A percentile compares a stretch with the other conserved stretches of the same genome.
phyloP scores from a whole-genome alignment of 2,329 filamentous ascomycete genomes.

The Fusarium udum region DNA sequence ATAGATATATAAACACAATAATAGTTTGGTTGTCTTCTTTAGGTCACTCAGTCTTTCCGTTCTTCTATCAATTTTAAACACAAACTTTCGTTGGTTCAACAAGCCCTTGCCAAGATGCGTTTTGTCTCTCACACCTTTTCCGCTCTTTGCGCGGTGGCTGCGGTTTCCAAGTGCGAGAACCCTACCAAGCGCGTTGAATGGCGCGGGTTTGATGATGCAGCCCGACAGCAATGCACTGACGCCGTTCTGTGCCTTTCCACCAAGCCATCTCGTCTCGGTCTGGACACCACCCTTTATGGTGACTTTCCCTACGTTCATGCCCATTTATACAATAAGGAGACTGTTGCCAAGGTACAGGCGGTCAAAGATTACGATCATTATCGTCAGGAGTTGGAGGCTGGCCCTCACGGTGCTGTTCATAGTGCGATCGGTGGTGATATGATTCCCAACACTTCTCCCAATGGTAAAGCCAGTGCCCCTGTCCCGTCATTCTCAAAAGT shows the following conservation, averaged over 20 bases:
- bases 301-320: background rate
- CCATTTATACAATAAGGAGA: background rate
- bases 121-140: background rate
- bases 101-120: background rate
- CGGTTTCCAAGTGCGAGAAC: background rate
- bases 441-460: background rate
- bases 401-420: background rate
- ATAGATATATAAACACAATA: accelerated
- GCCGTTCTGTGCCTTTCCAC: background rate
- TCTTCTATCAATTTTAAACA: no score
- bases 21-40: no score
- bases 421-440: background rate
- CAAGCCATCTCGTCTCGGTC: background rate
- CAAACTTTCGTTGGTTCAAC: accelerated
- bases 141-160: background rate
- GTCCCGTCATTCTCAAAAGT: accelerated
- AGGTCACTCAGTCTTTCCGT: no score
- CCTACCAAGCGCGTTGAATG: background rate
- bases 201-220: background rate
- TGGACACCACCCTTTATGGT: background rate
- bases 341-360: background rate
- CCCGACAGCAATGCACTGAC: background rate
- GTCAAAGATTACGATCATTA: background rate
- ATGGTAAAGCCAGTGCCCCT: no score
- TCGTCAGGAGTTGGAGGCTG: background rate